Base-by-base conservation (phyloP, 1,139 yeast genomes). In the Scheffersomyces lignicola region DNA sequence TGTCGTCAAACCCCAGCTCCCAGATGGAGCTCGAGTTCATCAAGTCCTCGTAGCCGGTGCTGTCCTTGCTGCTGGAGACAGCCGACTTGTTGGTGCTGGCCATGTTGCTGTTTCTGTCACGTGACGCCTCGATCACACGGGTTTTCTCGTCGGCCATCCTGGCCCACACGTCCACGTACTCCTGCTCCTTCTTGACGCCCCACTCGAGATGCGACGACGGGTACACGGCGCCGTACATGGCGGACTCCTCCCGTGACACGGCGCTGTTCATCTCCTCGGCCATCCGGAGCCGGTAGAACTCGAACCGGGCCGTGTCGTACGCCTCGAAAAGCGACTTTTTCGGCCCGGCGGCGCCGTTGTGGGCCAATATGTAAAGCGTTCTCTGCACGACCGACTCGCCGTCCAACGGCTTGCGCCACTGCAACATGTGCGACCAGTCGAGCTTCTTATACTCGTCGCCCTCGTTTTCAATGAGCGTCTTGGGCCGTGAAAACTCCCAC, bases 401-500 rank as follows among this genome's bases (percentile, higher is more conserved):
- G 53, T 88, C 96, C 32, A 92, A 70, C 17, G 83, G 84, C 53
- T 83, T 83, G 35, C 73, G 65, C 29, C 80, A 59, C 55, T 92
- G 97, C 45, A 77, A 73, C 60, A 92, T 75, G 36, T 73, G 72
- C 36, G 81, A 72, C 97, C 98, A 92, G 58, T 92, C 87, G 45
- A 70, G 62, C 39, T 72, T 69, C 9, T 59, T 50, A 17, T 61
- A 57, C 22, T 68, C 71, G 35, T 80, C 80, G 5, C 86, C 87
- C 14, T 70, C 65, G 51, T 80, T 84, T 61, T 94, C 99, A 32
- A 89, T 74, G 47, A 92, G 64, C 21, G 80, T 73, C 56, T 87
- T 87, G n/a, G 98, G 97, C 47, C 96, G 78, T 3, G 98, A 86
- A 40, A 90, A 69, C 62, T 92, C 99, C 98, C 98, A 92, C 9